Base-by-base conservation (phyloP, 2,329 filamentous ascomycete genomes). In the Fusarium sarcochroum region DNA sequence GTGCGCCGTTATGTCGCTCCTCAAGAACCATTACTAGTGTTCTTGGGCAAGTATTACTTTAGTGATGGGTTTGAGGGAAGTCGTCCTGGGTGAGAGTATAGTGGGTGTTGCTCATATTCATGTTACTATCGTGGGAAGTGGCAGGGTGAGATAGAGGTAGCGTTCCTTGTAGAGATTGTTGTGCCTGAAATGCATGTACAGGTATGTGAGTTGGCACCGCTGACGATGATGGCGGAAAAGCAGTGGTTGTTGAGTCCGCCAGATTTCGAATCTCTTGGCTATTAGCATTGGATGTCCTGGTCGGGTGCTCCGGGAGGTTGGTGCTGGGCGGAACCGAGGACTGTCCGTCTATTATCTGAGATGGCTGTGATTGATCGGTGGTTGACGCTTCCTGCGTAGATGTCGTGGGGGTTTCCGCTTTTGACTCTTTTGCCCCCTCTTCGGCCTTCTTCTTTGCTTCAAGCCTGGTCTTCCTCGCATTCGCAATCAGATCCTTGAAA, bases 401-500 rank as follows among this genome's bases (percentile, higher is more conserved):
- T 15, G 23, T 38, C 10, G 34, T 25, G 7, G 35, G 10, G 11
- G 54, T 25, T 20, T 61, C 66, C 9, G 41, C 17, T 17, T 18
- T 44, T 6, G 60, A 34, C 20, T 68, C 64, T 10, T 56, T 64
- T 9, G 58, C 54, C 11, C 38, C 63, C n/a, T 72, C 62, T 25
- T 74, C 73, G 2, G 61, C 45, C 54, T 76, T 76, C 20, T 77
- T 77, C 41, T 77, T 76, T 3, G 80, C 77, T 34, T 80, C 82
- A 46, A 70, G 69, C 73, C 82, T 86, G 72, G 86, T 88, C 78
- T 82, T 84, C 63, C 88, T 87, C 17, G 95, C 96, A 71, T 87
- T 90, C 4, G 90, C 90, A 72, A 98, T 95, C 44, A 99, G 78
- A 42, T 91, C 86, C 64, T 90, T 89, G 77, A 97, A 99, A 1